Base-by-base conservation (phyloP, 805 yeast species). In the Kuraishia piskuri region DNA sequence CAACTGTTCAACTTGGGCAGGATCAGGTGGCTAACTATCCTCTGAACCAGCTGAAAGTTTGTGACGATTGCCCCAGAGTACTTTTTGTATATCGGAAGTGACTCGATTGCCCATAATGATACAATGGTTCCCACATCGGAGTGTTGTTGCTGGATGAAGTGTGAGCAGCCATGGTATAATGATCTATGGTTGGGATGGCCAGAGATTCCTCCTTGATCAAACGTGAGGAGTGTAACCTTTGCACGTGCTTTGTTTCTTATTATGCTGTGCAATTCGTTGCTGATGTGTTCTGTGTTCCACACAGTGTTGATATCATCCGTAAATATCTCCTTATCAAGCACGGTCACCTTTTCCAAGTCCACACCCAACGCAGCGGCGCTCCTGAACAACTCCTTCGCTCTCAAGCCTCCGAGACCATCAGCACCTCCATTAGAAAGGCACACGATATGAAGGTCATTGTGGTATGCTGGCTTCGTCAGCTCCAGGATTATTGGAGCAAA, bases 101-200 rank as follows among this genome's bases (percentile, higher is more conserved):
- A 56, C 36, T 61, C 64, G 25, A 75, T 61, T 1, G 60, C 53
- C 52, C 64, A 62, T 3, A 70, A 58, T 22, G 31, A 21, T 12
- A 31, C 40, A 14, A 31, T 3, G 3, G 9, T n/a, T 31, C 40
- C 25, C 14, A 22, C 48, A 46, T 46, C 25, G 23, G 4, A 12
- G 25, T 31, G 40, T 7, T 31, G 8, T 31, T 9, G 20, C 9
- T 60, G 61, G 49, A 65, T 55, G 57, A 64, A 80, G 21, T 63
- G 64, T 26, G 58, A 56, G 12, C 76, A 78, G 2, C 86, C 90
- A 50, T 74, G 61, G 63, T 71, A 75, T 50, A 88, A 67, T 0
- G 91, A 77, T 23, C 72, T 80, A 67, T 94, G 99, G 67, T 94
- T 94, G n/a, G 88, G 78, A 68, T 94, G 99, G 50, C 77, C 74